A percentile compares a stretch with the other conserved stretches of the same genome.
Conservation (phyloP, 495 filamentous ascomycete species). For the Mytilinidion resinicola region DNA sequence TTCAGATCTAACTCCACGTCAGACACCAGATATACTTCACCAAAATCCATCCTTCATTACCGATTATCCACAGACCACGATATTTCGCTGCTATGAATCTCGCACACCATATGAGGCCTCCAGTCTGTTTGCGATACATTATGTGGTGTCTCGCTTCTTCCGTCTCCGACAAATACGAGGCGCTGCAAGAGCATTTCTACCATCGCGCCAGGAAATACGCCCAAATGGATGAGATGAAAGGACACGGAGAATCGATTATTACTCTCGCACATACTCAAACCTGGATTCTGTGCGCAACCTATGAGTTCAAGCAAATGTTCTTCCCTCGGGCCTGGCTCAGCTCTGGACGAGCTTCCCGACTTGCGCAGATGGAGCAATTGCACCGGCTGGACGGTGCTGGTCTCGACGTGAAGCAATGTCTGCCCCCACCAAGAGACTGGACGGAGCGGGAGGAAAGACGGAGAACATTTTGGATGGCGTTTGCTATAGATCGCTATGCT, state of each 20-base stretch:
- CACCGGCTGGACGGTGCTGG: conserved; percentile 83
- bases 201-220: conserved; percentile 80
- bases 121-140: conserved; percentile 82
- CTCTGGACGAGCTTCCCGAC: conserved; percentile 66
- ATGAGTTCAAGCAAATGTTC: conserved; percentile 97
- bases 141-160: conserved; percentile 89
- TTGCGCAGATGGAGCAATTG: conserved; percentile 87
- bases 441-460: conserved; percentile 86
- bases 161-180: conserved; percentile 69
- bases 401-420: conserved; percentile 85
- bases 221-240: conserved; percentile 85
- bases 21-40: conserved; percentile 86
- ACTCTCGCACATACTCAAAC: conserved; percentile 75
- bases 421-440: conserved; percentile 84
- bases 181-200: conserved; percentile 79
- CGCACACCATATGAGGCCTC: conserved; percentile 77
- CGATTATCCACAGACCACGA: conserved; percentile 82
- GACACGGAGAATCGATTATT: conserved; percentile 81
- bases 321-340: conserved; percentile 96
- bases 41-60: conserved; percentile 76
- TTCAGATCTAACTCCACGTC: background rate
- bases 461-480: conserved; percentile 91
- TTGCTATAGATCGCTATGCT: conserved; percentile 83
- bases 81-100: conserved; percentile 81
- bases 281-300: conserved; percentile 70